Base-by-base conservation (phyloP, 352 stramenopile genomes). In the Globisporangium barbulae region DNA sequence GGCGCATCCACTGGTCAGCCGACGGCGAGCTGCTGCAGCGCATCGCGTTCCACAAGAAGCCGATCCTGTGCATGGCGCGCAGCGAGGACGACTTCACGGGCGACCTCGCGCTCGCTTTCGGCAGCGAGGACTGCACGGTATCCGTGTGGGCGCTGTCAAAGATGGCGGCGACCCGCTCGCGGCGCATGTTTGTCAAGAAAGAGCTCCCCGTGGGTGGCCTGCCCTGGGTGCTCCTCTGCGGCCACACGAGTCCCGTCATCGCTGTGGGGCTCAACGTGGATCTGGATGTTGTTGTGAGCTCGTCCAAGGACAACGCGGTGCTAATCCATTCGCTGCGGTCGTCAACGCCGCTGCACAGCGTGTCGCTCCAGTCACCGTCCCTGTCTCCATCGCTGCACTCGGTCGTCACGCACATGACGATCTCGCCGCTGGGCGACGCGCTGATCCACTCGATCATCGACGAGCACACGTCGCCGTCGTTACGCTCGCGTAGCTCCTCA, bases 31-130 rank as follows among this genome's bases (percentile, higher is more conserved):
- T 95, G 6, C 71, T 95, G 21, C 86, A 95, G 59, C 81, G 86
- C 22, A 93, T 95, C 52, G 84, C 86, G 13, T 95, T 95, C 73
- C 86, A 95, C 73, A 93, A 95, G 64, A 91, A 93, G 59, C 79
- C 79, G 33, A 95, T 95, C 67, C 44, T 93, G 59, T 95, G 86
- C 64, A 93, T 93, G 84, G 83, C 86, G 13, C 80, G 81, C 50
- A 93, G 81, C 44, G 84, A 93, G 71, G 86, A 95, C 54, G 86
- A 92, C 39, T 92, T 95, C 65, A 95, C 86, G 21, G 86, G 86
- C 15, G 86, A 95, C 65, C 69, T 95, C 47, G 86, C 86, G 8
- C 66, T 95, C 35, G 86, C 86, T 1, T 95, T 93, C 63, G 86
- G 86, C 19, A 93, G 84, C 61, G 84, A 95, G 65, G 86, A 95